Evolutionary conservation across 139 green algal genomes (phyloP), one percentile per base, ranked within the genome.

Genomic region (Nannochloris sp.): DNA sequence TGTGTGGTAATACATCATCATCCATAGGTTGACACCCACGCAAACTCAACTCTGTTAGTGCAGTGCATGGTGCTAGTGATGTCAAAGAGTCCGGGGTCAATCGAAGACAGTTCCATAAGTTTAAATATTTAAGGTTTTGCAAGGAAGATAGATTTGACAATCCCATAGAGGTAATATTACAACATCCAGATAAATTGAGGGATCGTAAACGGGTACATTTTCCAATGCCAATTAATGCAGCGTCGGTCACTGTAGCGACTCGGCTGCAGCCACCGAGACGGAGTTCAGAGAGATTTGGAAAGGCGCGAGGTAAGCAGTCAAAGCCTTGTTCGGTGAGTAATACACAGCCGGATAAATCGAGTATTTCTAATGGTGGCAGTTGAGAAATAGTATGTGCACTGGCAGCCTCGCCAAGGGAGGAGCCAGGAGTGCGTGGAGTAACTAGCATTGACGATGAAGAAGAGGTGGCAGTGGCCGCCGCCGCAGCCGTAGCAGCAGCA

Each of bases 41-140:
- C 53, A 84, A 59, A 42, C 34, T 70, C 4, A 84, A 70, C 14
- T 72, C 59, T 15, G 12, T 46, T 9, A 84, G 37, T 8, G 4
- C 1, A 12, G 24, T 9, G 19, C 24, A 35, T 14, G 27, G 13
- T 24, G 25, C 10, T 53, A 83, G 67, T 36, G 54, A 48, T 3
- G 31, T 10, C 35, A 83, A 53, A 2, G 44, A 60, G 6, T 74
- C 37, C 7, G 32, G 34, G 19, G 54, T 62, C 9, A 81, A 25
- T 36, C 72, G 57, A 61, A 83, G 34, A 60, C 76, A 83, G 33
- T 83, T 83, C 76, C 76, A 83, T 24, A 79, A 39, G 10, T 51
- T 64, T 35, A 83, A 61, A 34, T 9, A 32, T 10, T 47, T 45
- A 19, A 82, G 57, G 32, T 24, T 23, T n/a, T 6, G 37, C 54